Base-by-base conservation (phyloP, 768 basidiomycete genomes). In the Boletus barrowsii region DNA sequence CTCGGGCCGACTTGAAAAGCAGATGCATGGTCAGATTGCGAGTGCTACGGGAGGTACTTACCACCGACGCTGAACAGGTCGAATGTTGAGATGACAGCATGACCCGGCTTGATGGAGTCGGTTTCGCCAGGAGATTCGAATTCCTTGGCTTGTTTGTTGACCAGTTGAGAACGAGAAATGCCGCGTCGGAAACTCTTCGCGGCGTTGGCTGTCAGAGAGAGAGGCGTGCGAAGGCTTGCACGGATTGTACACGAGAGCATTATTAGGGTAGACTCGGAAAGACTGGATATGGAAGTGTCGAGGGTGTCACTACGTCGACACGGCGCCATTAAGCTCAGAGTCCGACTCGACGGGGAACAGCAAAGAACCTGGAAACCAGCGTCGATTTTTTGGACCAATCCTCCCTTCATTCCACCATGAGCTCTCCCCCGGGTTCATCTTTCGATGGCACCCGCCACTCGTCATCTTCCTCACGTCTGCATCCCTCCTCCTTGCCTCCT, bases 31-130 rank as follows among this genome's bases (percentile, higher is more conserved):
- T 26, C n/a, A 22, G 18, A 33, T 3, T 24, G 18, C 20, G 26
- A 26, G 42, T 14, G 10, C 18, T 22, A 24, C 18, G 24, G 40
- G 45, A 35, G n/a, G 39, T 15, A 68, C 83, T 59, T 61, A 87
- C 89, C 90, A 55, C 93, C 93, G 57, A 95, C 88, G 62, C 87
- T 90, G 75, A 96, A 95, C 49, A 96, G 76, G 70, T 97, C 94
- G 66, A 95, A 96, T 1, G 93, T 85, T 1, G 90, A 93, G 50
- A 96, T 94, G 59, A 95, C 93, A 6, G 93, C 93, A 76, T 94
- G 92, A 49, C 91, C 86, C 14, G 83, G 78, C 26, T 75, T 70
- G 39, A 69, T 58, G 4, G 58, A 10, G 43, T 58, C 54, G 5
- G 49, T n/a, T 36, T 59, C 61, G 20, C 49, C 47, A 5, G 53